Conservation (phyloP, 805 yeast genomes). For the Ogataea allantospora region DNA sequence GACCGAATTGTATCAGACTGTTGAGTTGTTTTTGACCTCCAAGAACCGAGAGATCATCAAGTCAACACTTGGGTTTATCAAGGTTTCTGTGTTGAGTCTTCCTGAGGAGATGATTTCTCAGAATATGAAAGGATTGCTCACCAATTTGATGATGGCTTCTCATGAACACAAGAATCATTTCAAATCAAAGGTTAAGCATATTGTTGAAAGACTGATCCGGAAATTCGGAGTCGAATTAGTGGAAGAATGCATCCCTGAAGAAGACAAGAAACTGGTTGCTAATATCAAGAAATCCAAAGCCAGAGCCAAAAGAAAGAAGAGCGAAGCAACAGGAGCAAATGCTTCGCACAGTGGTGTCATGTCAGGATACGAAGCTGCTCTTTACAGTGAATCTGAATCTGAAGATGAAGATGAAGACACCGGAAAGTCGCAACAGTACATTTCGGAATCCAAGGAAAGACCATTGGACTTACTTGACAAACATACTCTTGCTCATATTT, state of each 20-base stretch:
- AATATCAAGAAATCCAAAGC: constrained; percentile 85
- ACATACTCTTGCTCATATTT: constrained; percentile 79
- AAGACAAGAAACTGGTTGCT: constrained; percentile 75
- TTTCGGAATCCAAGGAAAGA: constrained; percentile 65
- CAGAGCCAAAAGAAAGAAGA: constrained; percentile 75
- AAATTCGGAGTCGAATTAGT: constrained; percentile 88
- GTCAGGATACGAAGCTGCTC: constrained; percentile 90
- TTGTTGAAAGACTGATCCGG: constrained; percentile 85
- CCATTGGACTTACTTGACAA: constrained; percentile 90
- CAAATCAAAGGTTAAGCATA: constrained; percentile 88
- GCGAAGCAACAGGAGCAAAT: constrained; percentile 30
- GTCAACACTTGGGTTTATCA: constrained; percentile 90
- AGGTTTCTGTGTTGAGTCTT: constrained; percentile 78
- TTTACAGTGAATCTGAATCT: constrained; percentile 66
- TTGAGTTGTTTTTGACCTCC: constrained; percentile 86
- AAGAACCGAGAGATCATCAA: constrained; percentile 92
- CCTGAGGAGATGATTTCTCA: constrained; percentile 74
- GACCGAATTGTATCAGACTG: constrained; percentile 77
- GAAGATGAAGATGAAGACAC: constrained; percentile 44
- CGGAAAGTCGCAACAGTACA: constrained; percentile 52
- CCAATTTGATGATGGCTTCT: constrained; percentile 84
- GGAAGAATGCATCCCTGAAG: constrained; percentile 84
- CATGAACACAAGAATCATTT: constrained; percentile 96
- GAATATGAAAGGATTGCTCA: constrained; percentile 62
- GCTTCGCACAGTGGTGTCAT: constrained; percentile 43